phyloP scores from a whole-genome alignment of 257 asterid species.

The Petunia secreta region DNA sequence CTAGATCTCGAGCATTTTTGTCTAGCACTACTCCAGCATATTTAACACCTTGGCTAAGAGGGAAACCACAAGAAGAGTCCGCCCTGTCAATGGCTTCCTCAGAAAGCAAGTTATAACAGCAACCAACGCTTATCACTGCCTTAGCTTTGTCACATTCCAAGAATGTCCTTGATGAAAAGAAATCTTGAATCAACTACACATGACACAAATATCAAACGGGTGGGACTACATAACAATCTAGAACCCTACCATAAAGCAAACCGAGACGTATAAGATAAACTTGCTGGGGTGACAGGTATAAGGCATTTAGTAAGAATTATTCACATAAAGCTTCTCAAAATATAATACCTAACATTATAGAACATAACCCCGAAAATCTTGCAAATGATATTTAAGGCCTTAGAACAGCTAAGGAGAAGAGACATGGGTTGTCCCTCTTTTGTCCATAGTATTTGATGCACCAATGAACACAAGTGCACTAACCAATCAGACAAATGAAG shows the following conservation, averaged over 20 bases:
- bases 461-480: not conserved
- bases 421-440: not conserved
- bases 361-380: not conserved
- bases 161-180: constrained; percentile 61
- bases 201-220: constrained; percentile 24
- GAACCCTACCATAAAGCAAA: not conserved
- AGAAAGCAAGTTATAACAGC: constrained; percentile 88
- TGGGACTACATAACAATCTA: not conserved
- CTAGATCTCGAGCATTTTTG: constrained; percentile 82
- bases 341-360: not conserved
- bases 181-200: constrained; percentile 24
- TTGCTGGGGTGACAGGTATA: not conserved
- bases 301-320: not conserved
- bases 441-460: constrained; percentile 13
- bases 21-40: constrained; percentile 56
- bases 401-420: constrained; percentile 9
- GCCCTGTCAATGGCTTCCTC: constrained; percentile 50
- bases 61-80: constrained; percentile 68
- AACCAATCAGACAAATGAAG: not conserved
- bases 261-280: not conserved
- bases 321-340: constrained; percentile 11
- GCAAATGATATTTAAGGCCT: constrained; percentile 6
- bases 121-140: constrained; percentile 85
- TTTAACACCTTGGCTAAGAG: constrained; percentile 75
- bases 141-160: constrained; percentile 71